Conservation (phyloP, 805 yeast genomes). For the Kluyveromyces dobzhanskii region DNA sequence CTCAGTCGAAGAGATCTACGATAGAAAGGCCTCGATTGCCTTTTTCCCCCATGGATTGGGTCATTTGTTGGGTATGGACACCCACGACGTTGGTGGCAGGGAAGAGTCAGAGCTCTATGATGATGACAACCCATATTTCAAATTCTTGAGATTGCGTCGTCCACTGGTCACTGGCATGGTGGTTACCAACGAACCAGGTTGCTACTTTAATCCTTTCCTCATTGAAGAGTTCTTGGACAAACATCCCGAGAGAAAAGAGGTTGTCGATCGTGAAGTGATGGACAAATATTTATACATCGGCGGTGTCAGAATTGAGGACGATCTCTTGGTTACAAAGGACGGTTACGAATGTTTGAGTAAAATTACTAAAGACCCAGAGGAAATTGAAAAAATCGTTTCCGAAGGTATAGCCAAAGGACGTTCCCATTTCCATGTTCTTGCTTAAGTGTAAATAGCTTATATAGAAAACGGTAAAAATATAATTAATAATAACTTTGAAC, state of each 20-base stretch:
- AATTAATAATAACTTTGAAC: too few relatives aligned
- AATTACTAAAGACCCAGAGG: conserved; percentile 79
- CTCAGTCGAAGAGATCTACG: conserved; percentile 56
- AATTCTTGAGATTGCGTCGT: conserved; percentile 76
- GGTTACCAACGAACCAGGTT: conserved; percentile 91
- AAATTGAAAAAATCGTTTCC: conserved; percentile 68
- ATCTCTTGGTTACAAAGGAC: conserved; percentile 62
- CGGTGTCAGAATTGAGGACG: conserved; percentile 97
- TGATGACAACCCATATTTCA: conserved; percentile 70
- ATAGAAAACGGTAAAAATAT: too few relatives aligned
- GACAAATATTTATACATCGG: conserved; percentile 82
- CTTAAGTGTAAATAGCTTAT: conserved; percentile 14
- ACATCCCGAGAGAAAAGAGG: conserved; percentile 39
- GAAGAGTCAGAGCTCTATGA: conserved; percentile 78
- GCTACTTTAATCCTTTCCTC: conserved; percentile 80
- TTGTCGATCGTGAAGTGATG: conserved; percentile 55
- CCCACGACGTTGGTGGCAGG: conserved; percentile 90
- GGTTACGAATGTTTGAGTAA: conserved; percentile 80
- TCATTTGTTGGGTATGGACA: conserved; percentile 87
- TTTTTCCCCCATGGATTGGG: conserved; percentile 97
- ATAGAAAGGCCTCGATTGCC: conserved; percentile 61
- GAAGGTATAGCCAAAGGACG: conserved; percentile 57
- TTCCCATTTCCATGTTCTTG: conserved; percentile 53
- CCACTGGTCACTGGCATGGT: conserved; percentile 68
- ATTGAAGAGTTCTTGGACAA: conserved; percentile 52